These are phyloP conservation scores for Thermomucor indicae-seudaticae DNA, from an alignment of 371 early-diverging fungal species.

Conservation along the genomic window DNA sequence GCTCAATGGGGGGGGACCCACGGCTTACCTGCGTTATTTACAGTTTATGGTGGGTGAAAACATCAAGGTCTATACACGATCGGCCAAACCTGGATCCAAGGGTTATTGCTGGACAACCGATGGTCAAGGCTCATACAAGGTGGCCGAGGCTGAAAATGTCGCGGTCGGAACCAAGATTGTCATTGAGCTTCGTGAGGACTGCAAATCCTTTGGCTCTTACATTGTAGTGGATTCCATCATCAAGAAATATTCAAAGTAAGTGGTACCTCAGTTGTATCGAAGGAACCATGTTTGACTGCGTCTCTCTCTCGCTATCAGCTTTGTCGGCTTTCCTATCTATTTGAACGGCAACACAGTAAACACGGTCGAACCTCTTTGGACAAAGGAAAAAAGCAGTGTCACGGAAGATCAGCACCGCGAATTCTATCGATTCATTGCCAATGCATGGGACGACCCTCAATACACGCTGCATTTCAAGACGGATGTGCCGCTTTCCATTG, in stretches of 20 bases:
- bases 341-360: slow-evolving; percentile 78
- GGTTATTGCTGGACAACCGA: slow-evolving; percentile 85
- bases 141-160: slow-evolving; percentile 74
- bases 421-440: slow-evolving; percentile 85
- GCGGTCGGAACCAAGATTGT: slow-evolving; percentile 92
- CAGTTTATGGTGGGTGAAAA: slow-evolving; percentile 85
- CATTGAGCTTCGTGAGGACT: slow-evolving; percentile 90
- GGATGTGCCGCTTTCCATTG: slow-evolving; percentile 75
- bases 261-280: background rate
- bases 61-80: slow-evolving; percentile 80
- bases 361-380: slow-evolving; percentile 95
- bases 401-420: slow-evolving; percentile 84
- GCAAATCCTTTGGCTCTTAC: slow-evolving; percentile 79
- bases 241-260: slow-evolving; percentile 88
- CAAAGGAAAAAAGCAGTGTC: slow-evolving; percentile 71
- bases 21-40: too few species aligned
- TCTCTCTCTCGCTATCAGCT: slow-evolving; percentile 33
- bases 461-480: slow-evolving; percentile 74
- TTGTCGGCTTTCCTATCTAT: slow-evolving; percentile 94
- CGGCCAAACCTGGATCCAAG: slow-evolving; percentile 65
- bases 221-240: slow-evolving; percentile 74
- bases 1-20: too few species aligned
- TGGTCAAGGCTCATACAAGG: slow-evolving; percentile 76
- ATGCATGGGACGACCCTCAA: slow-evolving; percentile 71
- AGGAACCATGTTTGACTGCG: background rate